These are phyloP conservation scores for Synchytrium microbalum DNA, from an alignment of 371 early-diverging fungal genomes.

Conservation along the genomic window DNA sequence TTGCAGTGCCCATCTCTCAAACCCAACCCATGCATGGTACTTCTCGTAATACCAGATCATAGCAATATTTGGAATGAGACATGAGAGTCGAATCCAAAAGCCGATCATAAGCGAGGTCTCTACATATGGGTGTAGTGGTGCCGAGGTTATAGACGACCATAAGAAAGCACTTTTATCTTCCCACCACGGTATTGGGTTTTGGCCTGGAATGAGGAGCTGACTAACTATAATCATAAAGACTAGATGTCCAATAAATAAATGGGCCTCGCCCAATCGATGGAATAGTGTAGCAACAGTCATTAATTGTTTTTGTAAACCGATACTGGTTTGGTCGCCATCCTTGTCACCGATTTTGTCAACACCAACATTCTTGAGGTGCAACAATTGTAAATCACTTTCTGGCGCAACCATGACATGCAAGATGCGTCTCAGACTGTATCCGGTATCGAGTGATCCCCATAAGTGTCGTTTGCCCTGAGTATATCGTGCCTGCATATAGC, in stretches of 20 bases:
- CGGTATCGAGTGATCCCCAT: constrained; percentile 42
- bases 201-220: constrained; percentile 25
- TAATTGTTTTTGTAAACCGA: constrained; percentile 9
- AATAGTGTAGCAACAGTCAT: constrained; percentile 12
- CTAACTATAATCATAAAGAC: constrained; percentile 25
- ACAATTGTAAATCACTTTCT: constrained; percentile 11
- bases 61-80: constrained; percentile 26
- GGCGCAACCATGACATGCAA: constrained; percentile 25
- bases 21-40: constrained; percentile 40
- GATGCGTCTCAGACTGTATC: constrained; percentile 31
- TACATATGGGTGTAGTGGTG: constrained; percentile 32
- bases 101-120: constrained; percentile 23
- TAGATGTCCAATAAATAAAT: constrained; percentile 39
- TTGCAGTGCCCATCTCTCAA: constrained; percentile 39
- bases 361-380: constrained; percentile 7
- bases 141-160: constrained; percentile 25
- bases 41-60: constrained; percentile 38
- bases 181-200: constrained; percentile 12
- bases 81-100: constrained; percentile 30
- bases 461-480: constrained; percentile 63
- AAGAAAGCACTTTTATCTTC: constrained; percentile 14
- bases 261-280: constrained; percentile 40
- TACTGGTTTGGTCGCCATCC: constrained; percentile 5
- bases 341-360: constrained; percentile 3
- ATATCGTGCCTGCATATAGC: constrained; percentile 53